Conservation (phyloP, 2,329 filamentous ascomycete species). For the Cercospora beticola region DNA sequence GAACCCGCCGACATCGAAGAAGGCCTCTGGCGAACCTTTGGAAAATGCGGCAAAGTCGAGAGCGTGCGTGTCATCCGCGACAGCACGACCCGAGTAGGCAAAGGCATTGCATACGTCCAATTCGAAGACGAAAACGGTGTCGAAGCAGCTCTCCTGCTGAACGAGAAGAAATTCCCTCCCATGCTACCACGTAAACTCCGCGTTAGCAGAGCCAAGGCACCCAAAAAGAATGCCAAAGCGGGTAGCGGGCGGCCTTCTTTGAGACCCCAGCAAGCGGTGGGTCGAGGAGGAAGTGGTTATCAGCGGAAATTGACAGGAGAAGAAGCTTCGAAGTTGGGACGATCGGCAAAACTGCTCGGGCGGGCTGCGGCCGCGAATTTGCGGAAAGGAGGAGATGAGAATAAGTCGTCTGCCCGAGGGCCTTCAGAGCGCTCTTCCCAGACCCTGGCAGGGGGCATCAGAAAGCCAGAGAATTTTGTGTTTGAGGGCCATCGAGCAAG, state of each 20-base stretch:
- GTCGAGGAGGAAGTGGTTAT: conserved; percentile 49
- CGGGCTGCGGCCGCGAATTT: conserved; percentile 60
- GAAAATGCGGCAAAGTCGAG: conserved; percentile 77
- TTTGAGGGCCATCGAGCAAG: conserved; percentile 79
- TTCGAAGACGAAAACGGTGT: conserved; percentile 86
- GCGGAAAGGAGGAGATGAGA: conserved; percentile 10
- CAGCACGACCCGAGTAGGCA: conserved; percentile 85
- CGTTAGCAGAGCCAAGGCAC: conserved; percentile 79
- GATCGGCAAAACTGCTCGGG: conserved; percentile 72
- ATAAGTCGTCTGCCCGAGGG: conserved; percentile 1
- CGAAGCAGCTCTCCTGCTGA: conserved; percentile 81
- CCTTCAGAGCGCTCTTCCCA: not conserved
- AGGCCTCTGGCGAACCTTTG: conserved; percentile 82
- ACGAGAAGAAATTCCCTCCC: conserved; percentile 90
- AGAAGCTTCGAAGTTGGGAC: conserved; percentile 69
- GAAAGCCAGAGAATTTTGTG: conserved; percentile 68
- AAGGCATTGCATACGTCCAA: conserved; percentile 96
- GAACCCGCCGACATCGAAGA: conserved; percentile 84
- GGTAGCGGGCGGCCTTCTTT: conserved; percentile 32
- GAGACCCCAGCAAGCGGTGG: conserved; percentile 22
- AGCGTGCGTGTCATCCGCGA: conserved; percentile 92
- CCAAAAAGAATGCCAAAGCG: conserved; percentile 51
- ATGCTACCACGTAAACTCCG: conserved; percentile 87
- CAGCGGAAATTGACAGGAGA: conserved; percentile 69
- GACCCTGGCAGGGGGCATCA: conserved; percentile 38